Conservation (phyloP, 2,329 filamentous ascomycete genomes). For the Talaromyces sp. region DNA sequence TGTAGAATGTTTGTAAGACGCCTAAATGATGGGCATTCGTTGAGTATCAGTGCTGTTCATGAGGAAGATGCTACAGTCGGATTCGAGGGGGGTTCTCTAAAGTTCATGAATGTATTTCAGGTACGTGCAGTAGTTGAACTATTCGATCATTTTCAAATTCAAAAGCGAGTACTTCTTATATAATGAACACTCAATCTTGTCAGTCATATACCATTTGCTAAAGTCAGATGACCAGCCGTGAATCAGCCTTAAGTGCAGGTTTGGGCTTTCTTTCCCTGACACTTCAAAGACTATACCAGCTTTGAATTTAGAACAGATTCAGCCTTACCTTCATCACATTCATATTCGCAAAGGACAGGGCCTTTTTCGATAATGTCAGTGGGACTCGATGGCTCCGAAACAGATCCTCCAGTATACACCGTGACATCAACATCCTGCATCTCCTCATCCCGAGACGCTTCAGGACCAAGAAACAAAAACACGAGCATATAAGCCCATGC, state of each 20-base stretch:
- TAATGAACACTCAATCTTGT: too few species aligned
- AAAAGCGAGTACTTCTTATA: too few species aligned
- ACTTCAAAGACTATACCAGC: not conserved
- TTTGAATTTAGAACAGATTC: not conserved
- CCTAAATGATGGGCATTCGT: too few species aligned
- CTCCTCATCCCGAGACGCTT: constrained; percentile 22
- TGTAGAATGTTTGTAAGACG: too few species aligned
- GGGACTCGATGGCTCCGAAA: constrained; percentile 10
- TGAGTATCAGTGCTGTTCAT: too few species aligned
- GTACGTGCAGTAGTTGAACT: not conserved
- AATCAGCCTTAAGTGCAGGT: not conserved
- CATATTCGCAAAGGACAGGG: not conserved
- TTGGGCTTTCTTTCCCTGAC: not conserved
- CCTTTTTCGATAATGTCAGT: constrained; percentile 6
- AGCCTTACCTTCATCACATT: not conserved
- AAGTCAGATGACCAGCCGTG: not conserved
- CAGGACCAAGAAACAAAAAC: constrained; percentile 32
- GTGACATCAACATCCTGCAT: not conserved
- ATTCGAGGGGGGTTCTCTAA: too few species aligned
- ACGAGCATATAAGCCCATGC: constrained; percentile 31
- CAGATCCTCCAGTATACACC: not conserved
- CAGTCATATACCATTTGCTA: not conserved
- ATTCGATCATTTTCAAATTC: not conserved
- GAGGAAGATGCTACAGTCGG: too few species aligned
- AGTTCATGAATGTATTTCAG: not conserved